A percentile compares a stretch with the other conserved stretches of the same genome.
phyloP scores from a whole-genome alignment of 108 stramenopile species.

The Fragilariopsis cylindrus region DNA sequence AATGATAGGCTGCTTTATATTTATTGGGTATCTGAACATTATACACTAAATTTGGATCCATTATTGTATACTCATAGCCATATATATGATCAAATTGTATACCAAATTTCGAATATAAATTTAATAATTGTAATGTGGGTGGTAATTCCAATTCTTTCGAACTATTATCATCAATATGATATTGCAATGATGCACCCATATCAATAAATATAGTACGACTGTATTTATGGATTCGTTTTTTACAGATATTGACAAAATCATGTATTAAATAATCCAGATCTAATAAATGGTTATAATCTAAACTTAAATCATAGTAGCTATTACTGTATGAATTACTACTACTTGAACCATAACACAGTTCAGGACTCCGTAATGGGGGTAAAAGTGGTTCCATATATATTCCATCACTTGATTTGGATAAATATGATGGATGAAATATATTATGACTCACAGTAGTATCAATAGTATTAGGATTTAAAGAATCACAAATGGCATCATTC shows the following conservation, averaged over 20 bases:
- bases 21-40: conserved; percentile 3
- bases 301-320: background rate
- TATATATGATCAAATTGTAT: conserved; percentile 70
- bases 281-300: conserved; percentile 9
- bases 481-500: no score
- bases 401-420: background rate
- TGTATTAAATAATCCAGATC: conserved; percentile 62
- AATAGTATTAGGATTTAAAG: no score
- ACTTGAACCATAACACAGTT: conserved; percentile 22
- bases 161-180: conserved; percentile 25
- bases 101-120: conserved; percentile 48
- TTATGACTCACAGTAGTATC: no score
- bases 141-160: background rate
- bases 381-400: conserved; percentile 44
- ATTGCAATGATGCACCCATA: conserved; percentile 58
- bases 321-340: background rate
- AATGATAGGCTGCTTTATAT: conserved; percentile 43
- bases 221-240: conserved; percentile 32
- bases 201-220: conserved; percentile 56
- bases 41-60: background rate
- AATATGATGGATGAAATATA: no score
- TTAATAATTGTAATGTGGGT: conserved; percentile 16
- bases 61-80: conserved; percentile 1
- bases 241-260: conserved; percentile 70
- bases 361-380: conserved; percentile 46